phyloP scores from a whole-genome alignment of 306 rosid genomes.

The Datisca glomerata region DNA sequence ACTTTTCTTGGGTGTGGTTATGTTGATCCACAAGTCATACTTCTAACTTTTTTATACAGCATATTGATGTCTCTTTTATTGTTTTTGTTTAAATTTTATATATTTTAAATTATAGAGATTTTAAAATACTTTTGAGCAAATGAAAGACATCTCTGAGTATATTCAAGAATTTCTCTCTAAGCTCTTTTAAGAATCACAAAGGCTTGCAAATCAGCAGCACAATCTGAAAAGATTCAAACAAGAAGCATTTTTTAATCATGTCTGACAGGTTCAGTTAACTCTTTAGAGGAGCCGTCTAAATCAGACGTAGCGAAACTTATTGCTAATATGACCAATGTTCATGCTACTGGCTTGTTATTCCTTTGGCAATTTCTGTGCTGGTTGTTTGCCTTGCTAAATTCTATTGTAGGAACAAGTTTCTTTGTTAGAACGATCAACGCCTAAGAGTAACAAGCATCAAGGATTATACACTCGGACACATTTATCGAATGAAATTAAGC shows the following conservation, averaged over 20 bases:
- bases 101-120: constrained; percentile 36
- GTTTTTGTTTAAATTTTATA: neutral
- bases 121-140: constrained; percentile 42
- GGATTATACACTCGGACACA: no score
- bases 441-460: no score
- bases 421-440: no score
- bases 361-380: no score
- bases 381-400: no score
- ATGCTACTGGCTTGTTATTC: no score
- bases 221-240: constrained; percentile 39
- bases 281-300: neutral
- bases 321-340: neutral
- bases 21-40: no score
- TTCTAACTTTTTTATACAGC: neutral
- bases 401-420: no score
- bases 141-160: constrained; percentile 50
- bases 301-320: neutral
- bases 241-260: constrained; percentile 28
- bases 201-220: constrained; percentile 43
- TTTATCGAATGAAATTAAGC: no score
- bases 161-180: constrained; percentile 55
- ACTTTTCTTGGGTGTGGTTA: neutral
- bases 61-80: neutral
- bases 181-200: constrained; percentile 54
- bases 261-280: neutral